phyloP scores from a whole-genome alignment of 2,329 filamentous ascomycete genomes.

The Fusarium staphyleae region DNA sequence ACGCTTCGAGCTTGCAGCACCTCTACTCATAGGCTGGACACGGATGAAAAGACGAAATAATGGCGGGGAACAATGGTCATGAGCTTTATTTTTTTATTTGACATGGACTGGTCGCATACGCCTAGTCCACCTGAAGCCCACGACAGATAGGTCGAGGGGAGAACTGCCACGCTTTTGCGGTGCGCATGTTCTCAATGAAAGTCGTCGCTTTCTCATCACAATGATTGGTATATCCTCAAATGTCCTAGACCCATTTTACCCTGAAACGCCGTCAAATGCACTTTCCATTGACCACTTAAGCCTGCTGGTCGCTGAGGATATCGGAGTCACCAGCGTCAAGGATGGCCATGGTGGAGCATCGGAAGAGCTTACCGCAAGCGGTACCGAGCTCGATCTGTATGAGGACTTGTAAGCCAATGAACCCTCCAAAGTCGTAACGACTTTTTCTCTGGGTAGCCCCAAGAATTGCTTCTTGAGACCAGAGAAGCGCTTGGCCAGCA shows the following conservation, averaged over 20 bases:
- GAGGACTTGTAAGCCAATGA: slow-evolving; percentile 64
- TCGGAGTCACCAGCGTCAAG: slow-evolving; percentile 98
- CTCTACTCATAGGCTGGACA: neutral
- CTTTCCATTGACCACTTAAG: slow-evolving; percentile 53
- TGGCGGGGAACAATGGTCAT: slow-evolving; percentile 46
- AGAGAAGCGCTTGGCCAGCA: slow-evolving; percentile 32
- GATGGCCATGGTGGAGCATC: slow-evolving; percentile 96
- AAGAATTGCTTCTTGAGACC: slow-evolving; percentile 39
- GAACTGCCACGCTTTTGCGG: slow-evolving; percentile 23
- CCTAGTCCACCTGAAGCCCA: slow-evolving; percentile 38
- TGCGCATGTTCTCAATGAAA: slow-evolving; percentile 35
- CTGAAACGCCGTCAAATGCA: slow-evolving; percentile 54
- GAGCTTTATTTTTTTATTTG: slow-evolving; percentile 49
- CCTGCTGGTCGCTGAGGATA: slow-evolving; percentile 82
- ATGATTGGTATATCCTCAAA: slow-evolving; percentile 50
- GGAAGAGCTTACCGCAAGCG: slow-evolving; percentile 98
- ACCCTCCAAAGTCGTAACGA: slow-evolving; percentile 90
- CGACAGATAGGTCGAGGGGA: slow-evolving; percentile 38
- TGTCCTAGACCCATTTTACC: slow-evolving; percentile 48
- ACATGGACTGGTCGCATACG: slow-evolving; percentile 37
- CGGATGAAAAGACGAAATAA: slow-evolving; percentile 1
- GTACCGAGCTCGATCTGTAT: slow-evolving; percentile 95
- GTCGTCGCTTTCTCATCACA: slow-evolving; percentile 46
- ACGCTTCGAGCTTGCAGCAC: neutral
- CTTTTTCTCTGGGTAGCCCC: slow-evolving; percentile 88